A percentile compares a stretch with the other conserved stretches of the same genome.
These are phyloP conservation scores for Fusarium palustre DNA, from an alignment of 2,329 filamentous ascomycete species.

Conservation along the genomic window DNA sequence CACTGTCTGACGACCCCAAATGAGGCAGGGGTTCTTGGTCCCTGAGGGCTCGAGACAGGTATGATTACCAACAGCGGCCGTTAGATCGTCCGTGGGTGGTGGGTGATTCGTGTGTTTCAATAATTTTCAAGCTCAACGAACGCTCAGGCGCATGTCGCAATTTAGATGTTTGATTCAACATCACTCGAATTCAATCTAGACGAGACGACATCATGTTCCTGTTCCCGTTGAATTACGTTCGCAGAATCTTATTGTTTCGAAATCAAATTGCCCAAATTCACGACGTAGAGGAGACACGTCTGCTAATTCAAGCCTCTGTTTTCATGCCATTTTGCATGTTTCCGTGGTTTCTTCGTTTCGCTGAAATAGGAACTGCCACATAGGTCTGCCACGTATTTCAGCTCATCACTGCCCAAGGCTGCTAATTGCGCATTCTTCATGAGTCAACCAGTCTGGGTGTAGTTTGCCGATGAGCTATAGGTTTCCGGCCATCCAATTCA, in stretches of 20 bases:
- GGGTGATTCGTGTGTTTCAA: slow-evolving; percentile 1
- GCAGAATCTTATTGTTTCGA: slow-evolving; percentile 23
- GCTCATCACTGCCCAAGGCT: slow-evolving; percentile 18
- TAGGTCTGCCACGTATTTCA: slow-evolving; percentile 11
- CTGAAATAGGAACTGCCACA: not conserved
- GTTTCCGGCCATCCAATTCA: slow-evolving; percentile 21
- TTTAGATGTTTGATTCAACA: not conserved
- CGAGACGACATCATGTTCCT: not conserved
- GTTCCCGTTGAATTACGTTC: not conserved
- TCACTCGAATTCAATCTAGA: slow-evolving; percentile 4
- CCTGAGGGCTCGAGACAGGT: slow-evolving; percentile 8
- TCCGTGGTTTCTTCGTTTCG: not conserved
- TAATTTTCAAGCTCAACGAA: slow-evolving; percentile 3
- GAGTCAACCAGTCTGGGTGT: not conserved
- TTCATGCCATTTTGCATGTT: not conserved
- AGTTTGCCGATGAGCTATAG: not conserved
- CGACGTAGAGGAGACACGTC: slow-evolving; percentile 10
- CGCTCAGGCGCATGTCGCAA: not conserved
- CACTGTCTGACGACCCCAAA: slow-evolving; percentile 15
- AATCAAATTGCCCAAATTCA: slow-evolving; percentile 25
- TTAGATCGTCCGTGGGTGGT: slow-evolving; percentile 5
- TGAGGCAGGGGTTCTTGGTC: slow-evolving; percentile 30
- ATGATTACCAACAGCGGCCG: slow-evolving; percentile 18
- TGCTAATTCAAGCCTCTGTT: slow-evolving; percentile 5
- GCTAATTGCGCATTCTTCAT: slow-evolving; percentile 7